Percentiles rank a stretch among this genome's conserved stretches.
phyloP scores from a whole-genome alignment of 2,329 filamentous ascomycete genomes.

The Thelonectria discophora region DNA sequence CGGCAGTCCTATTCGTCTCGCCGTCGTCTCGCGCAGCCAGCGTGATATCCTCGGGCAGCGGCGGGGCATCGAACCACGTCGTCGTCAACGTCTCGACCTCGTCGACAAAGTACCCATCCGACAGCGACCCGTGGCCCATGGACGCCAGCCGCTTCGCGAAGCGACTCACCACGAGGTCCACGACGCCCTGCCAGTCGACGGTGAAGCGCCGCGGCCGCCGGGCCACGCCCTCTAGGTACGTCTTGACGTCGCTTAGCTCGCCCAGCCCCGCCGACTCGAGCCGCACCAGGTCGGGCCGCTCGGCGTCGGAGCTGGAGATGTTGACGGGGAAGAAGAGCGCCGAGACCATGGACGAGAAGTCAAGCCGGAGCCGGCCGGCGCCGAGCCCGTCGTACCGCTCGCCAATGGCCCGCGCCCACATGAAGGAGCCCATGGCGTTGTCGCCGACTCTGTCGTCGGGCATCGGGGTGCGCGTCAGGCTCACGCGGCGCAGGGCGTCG shows the following conservation, averaged over 20 bases:
- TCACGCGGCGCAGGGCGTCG: conserved; percentile 52
- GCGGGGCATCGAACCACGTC: conserved; percentile 54
- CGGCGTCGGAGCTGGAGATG: conserved; percentile 53
- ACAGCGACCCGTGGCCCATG: conserved; percentile 45
- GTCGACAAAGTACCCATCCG: conserved; percentile 43
- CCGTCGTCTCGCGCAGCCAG: conserved; percentile 36
- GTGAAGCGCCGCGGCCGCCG: conserved; percentile 41
- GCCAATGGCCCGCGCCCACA: conserved; percentile 53
- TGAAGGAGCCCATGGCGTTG: conserved; percentile 45
- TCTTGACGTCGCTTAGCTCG: conserved; percentile 49
- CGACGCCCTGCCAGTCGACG: conserved; percentile 71
- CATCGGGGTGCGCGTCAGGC: conserved; percentile 42
- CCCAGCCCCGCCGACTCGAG: conserved; percentile 40
- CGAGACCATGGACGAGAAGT: conserved; percentile 62
- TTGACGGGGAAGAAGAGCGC: conserved; percentile 62
- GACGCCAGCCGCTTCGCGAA: conserved; percentile 65
- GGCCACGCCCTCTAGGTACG: conserved; percentile 56
- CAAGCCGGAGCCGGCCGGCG: conserved; percentile 51
- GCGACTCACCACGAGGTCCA: conserved; percentile 71
- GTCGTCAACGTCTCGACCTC: conserved; percentile 53
- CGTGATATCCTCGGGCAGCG: conserved; percentile 35
- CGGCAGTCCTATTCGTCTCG: conserved; percentile 50
- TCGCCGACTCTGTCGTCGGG: conserved; percentile 29
- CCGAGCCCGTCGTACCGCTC: conserved; percentile 59
- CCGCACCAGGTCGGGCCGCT: conserved; percentile 47